Percentiles rank a stretch among this genome's conserved stretches.
Evolutionary conservation across 2,329 filamentous ascomycete genomes (phyloP).

Genomic region (Alternaria rosae): DNA sequence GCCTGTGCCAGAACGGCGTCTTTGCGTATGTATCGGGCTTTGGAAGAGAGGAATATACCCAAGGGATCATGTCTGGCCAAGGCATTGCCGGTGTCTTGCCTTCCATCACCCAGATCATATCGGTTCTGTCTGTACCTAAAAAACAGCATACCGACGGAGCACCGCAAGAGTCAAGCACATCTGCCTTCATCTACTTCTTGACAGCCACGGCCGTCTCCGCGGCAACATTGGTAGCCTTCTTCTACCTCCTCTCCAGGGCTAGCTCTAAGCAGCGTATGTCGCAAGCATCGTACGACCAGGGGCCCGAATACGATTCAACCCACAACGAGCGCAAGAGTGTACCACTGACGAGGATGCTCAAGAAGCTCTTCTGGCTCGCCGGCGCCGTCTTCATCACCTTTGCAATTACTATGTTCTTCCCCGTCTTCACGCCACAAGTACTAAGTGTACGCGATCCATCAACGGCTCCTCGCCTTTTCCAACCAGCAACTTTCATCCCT

Average conservation of each 20-base stretch:
- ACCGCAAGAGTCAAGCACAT: constrained; percentile 62
- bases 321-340: constrained; percentile 55
- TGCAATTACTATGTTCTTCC: constrained; percentile 88
- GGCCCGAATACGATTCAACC: constrained; percentile 29
- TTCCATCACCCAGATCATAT: constrained; percentile 83
- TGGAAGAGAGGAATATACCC: constrained; percentile 85
- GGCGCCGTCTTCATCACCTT: constrained; percentile 83
- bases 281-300: constrained; percentile 26
- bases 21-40: constrained; percentile 92
- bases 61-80: constrained; percentile 95
- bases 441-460: constrained; percentile 51
- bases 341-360: constrained; percentile 71
- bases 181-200: constrained; percentile 90
- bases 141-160: constrained; percentile 47
- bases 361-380: constrained; percentile 80
- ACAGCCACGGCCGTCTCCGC: constrained; percentile 82
- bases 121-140: constrained; percentile 72
- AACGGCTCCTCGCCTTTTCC: constrained; percentile 66
- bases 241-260: constrained; percentile 71
- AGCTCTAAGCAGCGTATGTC: constrained; percentile 35
- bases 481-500: constrained; percentile 82
- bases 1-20: constrained; percentile 89
- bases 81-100: constrained; percentile 91
- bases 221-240: constrained; percentile 73
- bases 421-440: constrained; percentile 77